Percentiles rank a stretch among this genome's conserved stretches.
These are phyloP conservation scores for Sechiopsis laciniata DNA, from an alignment of 306 rosid genomes.

Conservation along the genomic window DNA sequence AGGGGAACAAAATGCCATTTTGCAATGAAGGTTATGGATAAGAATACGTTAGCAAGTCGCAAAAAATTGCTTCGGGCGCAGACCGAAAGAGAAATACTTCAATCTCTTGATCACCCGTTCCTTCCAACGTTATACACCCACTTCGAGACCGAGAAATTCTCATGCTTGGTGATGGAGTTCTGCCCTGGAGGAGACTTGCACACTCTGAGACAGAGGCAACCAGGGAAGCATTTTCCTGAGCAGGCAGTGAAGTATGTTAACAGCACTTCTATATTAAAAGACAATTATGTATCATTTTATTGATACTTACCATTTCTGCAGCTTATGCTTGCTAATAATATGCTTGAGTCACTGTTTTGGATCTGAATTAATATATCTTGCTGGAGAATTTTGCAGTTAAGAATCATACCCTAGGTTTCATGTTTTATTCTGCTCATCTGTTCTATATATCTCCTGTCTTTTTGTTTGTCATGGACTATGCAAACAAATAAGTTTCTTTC, in stretches of 20 bases:
- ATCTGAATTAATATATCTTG: too few species aligned
- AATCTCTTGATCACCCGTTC: constrained; percentile 93
- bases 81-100: constrained; percentile 92
- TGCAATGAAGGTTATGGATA: constrained; percentile 99
- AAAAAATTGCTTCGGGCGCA: constrained; percentile 96
- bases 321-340: neutral
- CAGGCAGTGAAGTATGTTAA: constrained; percentile 93
- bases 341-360: too few species aligned
- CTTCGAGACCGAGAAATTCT: constrained; percentile 95
- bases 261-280: neutral
- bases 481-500: neutral
- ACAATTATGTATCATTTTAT: constrained; percentile 1
- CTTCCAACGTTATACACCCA: constrained; percentile 92
- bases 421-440: neutral
- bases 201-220: constrained; percentile 93
- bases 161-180: constrained; percentile 98
- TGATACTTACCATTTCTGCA: neutral
- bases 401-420: neutral
- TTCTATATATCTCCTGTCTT: neutral
- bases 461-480: neutral
- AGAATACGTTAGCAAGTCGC: constrained; percentile 84
- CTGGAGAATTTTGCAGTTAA: too few species aligned
- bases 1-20: constrained; percentile 94
- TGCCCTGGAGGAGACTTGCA: constrained; percentile 99
- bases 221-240: constrained; percentile 96